A percentile compares a stretch with the other conserved stretches of the same genome.
phyloP scores from a whole-genome alignment of 2,329 filamentous ascomycete species.

The Neobulgaria alba region DNA sequence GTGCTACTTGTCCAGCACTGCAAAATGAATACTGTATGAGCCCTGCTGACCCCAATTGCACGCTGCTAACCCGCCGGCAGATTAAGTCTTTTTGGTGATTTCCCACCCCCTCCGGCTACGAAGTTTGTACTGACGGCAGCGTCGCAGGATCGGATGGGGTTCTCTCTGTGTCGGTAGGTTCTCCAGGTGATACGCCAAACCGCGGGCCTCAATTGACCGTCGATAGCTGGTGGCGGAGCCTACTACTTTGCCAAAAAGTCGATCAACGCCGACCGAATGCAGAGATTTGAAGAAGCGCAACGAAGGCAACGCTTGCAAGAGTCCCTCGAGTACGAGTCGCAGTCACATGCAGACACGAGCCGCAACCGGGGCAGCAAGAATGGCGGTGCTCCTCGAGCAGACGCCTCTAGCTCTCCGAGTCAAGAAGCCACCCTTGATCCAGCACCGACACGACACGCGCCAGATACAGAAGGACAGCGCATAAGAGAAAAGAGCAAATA shows the following conservation, averaged over 20 bases:
- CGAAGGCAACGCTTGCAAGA: conserved; percentile 50
- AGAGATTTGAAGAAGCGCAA: conserved; percentile 56
- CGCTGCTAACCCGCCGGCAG: neutral
- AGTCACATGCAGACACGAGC: conserved; percentile 18
- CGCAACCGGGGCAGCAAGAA: conserved; percentile 28
- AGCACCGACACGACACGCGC: conserved; percentile 77
- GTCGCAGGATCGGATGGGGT: conserved; percentile 77
- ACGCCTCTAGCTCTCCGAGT: conserved; percentile 54
- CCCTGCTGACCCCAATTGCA: neutral
- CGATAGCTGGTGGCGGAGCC: conserved; percentile 72
- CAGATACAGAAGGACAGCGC: conserved; percentile 58
- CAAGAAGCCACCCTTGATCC: conserved; percentile 66
- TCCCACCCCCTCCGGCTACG: neutral
- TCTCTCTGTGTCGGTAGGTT: conserved; percentile 70
- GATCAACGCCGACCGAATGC: conserved; percentile 82
- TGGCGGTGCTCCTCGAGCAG: conserved; percentile 47
- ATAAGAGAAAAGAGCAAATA: conserved; percentile 80
- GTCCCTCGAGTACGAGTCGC: conserved; percentile 41
- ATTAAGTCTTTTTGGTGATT: neutral
- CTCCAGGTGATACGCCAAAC: neutral
- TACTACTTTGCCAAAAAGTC: conserved; percentile 94
- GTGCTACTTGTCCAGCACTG: too few relatives aligned
- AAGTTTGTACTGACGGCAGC: neutral
- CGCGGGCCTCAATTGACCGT: conserved; percentile 10
- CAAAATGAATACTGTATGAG: conserved; percentile 5